Percentiles rank a stretch among this genome's conserved stretches.
These are phyloP conservation scores for Panicum miliaceum DNA, from an alignment of 176 grass and related monocot species.

Conservation along the genomic window DNA sequence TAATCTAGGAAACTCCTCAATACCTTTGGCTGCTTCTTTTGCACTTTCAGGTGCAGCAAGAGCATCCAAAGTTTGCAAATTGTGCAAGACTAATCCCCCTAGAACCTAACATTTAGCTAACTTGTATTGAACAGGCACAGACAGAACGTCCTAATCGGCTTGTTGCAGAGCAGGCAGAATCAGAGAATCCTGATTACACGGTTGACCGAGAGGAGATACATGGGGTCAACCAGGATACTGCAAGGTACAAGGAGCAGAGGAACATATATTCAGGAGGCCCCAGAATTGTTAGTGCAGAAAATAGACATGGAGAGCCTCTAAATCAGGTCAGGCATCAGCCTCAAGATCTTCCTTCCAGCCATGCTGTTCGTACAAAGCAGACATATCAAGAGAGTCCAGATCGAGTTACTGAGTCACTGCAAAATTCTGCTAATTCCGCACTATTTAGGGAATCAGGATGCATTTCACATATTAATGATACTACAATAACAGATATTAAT, in stretches of 20 bases:
- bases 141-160: conserved; percentile 4
- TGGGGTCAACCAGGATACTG: background rate
- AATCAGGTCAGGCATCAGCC: conserved; percentile 37
- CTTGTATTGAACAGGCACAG: conserved; percentile 20
- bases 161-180: conserved; percentile 19
- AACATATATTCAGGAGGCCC: background rate
- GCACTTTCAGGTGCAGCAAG: too few relatives aligned
- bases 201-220: conserved; percentile 8
- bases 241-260: conserved; percentile 23
- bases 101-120: conserved; percentile 22
- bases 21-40: too few relatives aligned
- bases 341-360: conserved; percentile 28
- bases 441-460: background rate
- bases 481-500: background rate
- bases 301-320: conserved; percentile 18
- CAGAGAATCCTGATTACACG: conserved; percentile 3
- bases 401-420: conserved; percentile 7
- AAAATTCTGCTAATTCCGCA: conserved; percentile 15
- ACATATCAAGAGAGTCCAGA: background rate
- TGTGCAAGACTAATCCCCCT: background rate
- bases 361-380: background rate
- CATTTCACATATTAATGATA: background rate
- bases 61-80: background rate
- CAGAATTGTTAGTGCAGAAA: conserved; percentile 33
- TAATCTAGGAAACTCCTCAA: too few relatives aligned